Conservation (phyloP, 116 monocot species). For the Papilionanthe hybrid region DNA sequence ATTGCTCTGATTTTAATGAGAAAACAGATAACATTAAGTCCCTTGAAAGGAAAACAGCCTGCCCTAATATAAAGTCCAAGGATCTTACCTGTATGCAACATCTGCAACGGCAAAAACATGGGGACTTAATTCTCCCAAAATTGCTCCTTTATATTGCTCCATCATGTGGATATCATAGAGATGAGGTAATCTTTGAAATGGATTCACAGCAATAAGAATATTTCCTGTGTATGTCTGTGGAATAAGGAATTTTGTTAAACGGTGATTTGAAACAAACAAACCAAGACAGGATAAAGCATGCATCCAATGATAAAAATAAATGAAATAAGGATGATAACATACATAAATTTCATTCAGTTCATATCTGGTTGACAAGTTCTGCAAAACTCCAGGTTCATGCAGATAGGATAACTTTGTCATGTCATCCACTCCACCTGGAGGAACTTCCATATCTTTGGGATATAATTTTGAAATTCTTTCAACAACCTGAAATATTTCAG, state of each 20-base stretch:
- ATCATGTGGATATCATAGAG: constrained; percentile 94
- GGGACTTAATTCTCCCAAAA: constrained; percentile 95
- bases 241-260: constrained; percentile 7
- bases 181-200: constrained; percentile 96
- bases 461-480: too few species aligned
- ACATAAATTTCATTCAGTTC: too few species aligned
- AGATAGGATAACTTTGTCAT: too few species aligned
- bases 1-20: constrained; percentile 59
- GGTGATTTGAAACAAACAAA: too few species aligned
- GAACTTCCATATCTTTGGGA: too few species aligned
- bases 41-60: neutral
- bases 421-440: too few species aligned
- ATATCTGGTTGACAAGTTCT: too few species aligned
- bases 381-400: too few species aligned
- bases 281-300: too few species aligned
- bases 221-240: constrained; percentile 98
- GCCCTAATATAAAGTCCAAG: constrained; percentile 2
- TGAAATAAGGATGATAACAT: too few species aligned
- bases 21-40: neutral
- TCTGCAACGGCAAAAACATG: constrained; percentile 99
- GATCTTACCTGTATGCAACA: constrained; percentile 79
- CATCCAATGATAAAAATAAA: too few species aligned
- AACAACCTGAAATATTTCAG: too few species aligned
- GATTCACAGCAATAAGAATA: constrained; percentile 97
- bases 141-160: constrained; percentile 95